Percentiles rank a stretch among this genome's conserved stretches.
These are phyloP conservation scores for Penstemon davidsonii DNA, from an alignment of 257 asterid species.

Conservation along the genomic window DNA sequence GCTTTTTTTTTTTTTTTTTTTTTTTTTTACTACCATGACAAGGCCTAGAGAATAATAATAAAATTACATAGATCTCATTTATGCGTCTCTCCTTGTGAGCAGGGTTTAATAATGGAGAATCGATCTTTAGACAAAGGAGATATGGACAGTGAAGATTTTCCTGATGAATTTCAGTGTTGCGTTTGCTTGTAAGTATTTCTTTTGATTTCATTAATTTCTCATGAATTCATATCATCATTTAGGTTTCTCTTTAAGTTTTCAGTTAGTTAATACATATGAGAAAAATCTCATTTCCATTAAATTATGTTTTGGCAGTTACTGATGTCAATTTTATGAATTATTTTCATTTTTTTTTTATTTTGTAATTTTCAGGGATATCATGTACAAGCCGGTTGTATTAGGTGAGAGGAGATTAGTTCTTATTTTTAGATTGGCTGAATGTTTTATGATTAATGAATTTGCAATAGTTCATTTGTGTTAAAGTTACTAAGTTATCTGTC, in stretches of 20 bases:
- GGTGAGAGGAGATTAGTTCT: conserved; percentile 35
- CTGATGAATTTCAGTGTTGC: conserved; percentile 62
- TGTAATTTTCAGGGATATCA: conserved; percentile 51
- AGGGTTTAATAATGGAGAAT: conserved; percentile 40
- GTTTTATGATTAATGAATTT: background rate
- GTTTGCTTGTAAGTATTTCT: conserved; percentile 59
- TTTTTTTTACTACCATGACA: too few species aligned
- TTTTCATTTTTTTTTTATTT: conserved; percentile 3
- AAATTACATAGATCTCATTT: background rate
- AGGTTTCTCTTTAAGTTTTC: background rate
- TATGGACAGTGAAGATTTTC: conserved; percentile 40
- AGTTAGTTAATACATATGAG: background rate
- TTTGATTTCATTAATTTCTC: background rate
- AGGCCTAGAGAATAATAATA: too few species aligned
- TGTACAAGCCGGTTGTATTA: conserved; percentile 71
- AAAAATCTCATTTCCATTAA: background rate
- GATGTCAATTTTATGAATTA: background rate
- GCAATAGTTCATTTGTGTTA: background rate
- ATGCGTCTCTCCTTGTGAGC: background rate
- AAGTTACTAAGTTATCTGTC: background rate
- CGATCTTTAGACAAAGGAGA: conserved; percentile 20
- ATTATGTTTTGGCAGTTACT: background rate
- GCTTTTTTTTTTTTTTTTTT: too few species aligned
- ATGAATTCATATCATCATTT: background rate
- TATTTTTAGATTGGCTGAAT: background rate